A percentile compares a stretch with the other conserved stretches of the same genome.
Evolutionary conservation across 2,329 filamentous ascomycete species (phyloP).

Genomic region (Phaeosphaeriaceae sp.): DNA sequence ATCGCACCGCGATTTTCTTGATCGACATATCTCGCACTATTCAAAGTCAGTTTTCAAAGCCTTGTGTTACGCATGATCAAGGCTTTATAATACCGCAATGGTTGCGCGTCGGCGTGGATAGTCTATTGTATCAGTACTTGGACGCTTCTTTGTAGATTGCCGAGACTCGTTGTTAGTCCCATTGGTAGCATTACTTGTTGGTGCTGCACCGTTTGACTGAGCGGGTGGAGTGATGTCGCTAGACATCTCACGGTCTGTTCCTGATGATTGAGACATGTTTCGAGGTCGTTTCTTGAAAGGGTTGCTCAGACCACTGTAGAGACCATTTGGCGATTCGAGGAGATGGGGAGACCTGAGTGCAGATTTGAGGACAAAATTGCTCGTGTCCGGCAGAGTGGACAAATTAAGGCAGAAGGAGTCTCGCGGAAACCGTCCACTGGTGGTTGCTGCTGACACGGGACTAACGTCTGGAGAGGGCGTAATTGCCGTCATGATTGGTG

Average conservation of each 20-base stretch:
- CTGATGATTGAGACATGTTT: conserved; percentile 53
- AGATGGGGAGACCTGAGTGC: conserved; percentile 48
- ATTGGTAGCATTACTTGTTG: conserved; percentile 38
- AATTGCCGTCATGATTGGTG: conserved; percentile 50
- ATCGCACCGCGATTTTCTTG: conserved; percentile 79
- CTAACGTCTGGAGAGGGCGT: conserved; percentile 52
- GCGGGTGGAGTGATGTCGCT: conserved; percentile 35
- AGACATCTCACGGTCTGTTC: conserved; percentile 50
- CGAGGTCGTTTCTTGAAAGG: conserved; percentile 47
- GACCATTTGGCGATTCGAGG: conserved; percentile 46
- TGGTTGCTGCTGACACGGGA: conserved; percentile 51
- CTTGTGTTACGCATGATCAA: background rate
- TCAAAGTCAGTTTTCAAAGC: conserved; percentile 29
- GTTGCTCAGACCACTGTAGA: conserved; percentile 37
- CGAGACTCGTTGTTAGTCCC: conserved; percentile 32
- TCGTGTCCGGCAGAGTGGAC: conserved; percentile 45
- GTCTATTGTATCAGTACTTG: conserved; percentile 51
- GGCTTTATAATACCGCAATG: conserved; percentile 45
- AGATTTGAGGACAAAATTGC: conserved; percentile 47
- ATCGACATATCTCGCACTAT: conserved; percentile 81
- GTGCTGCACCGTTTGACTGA: conserved; percentile 36
- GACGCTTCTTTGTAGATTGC: conserved; percentile 44
- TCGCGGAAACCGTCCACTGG: conserved; percentile 47
- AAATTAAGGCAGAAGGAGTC: conserved; percentile 51
- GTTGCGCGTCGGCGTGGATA: conserved; percentile 51